A percentile compares a stretch with the other conserved stretches of the same genome.
Conservation (phyloP, 2,329 filamentous ascomycete species). For the Neocatenulostroma microsporum region DNA sequence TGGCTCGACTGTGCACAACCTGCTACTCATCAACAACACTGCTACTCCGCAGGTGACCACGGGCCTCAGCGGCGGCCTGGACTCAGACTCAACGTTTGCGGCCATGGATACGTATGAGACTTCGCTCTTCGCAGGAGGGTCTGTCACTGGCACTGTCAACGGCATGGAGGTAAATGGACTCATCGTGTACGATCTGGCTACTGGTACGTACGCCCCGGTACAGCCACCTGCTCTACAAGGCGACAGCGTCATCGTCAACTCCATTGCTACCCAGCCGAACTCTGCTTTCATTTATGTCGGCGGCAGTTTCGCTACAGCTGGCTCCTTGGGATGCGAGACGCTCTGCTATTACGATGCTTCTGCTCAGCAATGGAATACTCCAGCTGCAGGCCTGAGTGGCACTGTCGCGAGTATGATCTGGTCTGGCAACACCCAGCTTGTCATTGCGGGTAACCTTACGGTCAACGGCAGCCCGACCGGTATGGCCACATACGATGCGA, state of each 20-base stretch:
- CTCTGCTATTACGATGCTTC: slow-evolving; percentile 72
- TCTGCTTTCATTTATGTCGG: slow-evolving; percentile 74
- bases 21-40: slow-evolving; percentile 74
- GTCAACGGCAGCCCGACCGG: slow-evolving; percentile 58
- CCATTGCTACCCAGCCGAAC: slow-evolving; percentile 64
- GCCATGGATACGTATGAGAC: slow-evolving; percentile 60
- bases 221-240: slow-evolving; percentile 73
- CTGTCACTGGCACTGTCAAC: slow-evolving; percentile 62
- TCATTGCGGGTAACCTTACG: slow-evolving; percentile 70
- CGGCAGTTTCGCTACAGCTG: slow-evolving; percentile 75
- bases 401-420: slow-evolving; percentile 66
- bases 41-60: slow-evolving; percentile 38
- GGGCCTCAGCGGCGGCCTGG: slow-evolving; percentile 61
- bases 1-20: slow-evolving; percentile 66
- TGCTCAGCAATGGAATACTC: slow-evolving; percentile 68
- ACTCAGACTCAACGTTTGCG: slow-evolving; percentile 65
- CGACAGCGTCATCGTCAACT: slow-evolving; percentile 61
- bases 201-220: slow-evolving; percentile 51
- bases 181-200: slow-evolving; percentile 67
- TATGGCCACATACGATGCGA: slow-evolving; percentile 66
- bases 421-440: slow-evolving; percentile 61
- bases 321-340: slow-evolving; percentile 70
- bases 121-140: slow-evolving; percentile 74
- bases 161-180: slow-evolving; percentile 61
- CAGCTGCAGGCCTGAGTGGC: slow-evolving; percentile 64